These are phyloP conservation scores for Lotus japonicus DNA, from an alignment of 306 rosid species.

Conservation along the genomic window DNA sequence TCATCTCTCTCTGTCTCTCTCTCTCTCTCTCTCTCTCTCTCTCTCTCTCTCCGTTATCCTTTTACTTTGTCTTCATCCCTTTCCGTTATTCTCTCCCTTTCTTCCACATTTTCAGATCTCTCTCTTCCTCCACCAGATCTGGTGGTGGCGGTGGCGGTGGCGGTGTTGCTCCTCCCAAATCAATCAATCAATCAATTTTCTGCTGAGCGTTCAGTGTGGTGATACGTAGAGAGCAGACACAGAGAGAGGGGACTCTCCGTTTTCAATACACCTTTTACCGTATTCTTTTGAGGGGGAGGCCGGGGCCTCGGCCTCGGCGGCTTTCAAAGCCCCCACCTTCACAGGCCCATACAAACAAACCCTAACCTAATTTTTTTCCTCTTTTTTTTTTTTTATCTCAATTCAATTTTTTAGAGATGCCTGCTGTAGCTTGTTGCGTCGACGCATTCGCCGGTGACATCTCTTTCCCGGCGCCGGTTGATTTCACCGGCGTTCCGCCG, in stretches of 20 bases:
- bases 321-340: conserved; percentile 83
- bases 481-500: conserved; percentile 41
- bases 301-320: conserved; percentile 99
- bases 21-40: no score
- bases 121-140: conserved; percentile 35
- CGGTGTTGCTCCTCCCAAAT: no score
- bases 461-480: conserved; percentile 61
- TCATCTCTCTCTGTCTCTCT: no score
- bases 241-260: conserved; percentile 38
- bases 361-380: conserved; percentile 13
- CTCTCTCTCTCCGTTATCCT: no score
- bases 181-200: neutral
- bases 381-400: neutral
- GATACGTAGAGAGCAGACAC: conserved; percentile 31
- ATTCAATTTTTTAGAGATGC: conserved; percentile 52
- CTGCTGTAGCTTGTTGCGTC: conserved; percentile 81
- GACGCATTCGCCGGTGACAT: conserved; percentile 58
- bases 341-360: conserved; percentile 26
- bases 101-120: conserved; percentile 5
- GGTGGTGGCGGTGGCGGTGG: conserved; percentile 26
- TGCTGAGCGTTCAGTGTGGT: conserved; percentile 62
- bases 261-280: conserved; percentile 51
- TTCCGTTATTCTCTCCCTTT: neutral
- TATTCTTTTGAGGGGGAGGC: conserved; percentile 84
- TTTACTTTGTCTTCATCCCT: neutral